Percentiles rank a stretch among this genome's conserved stretches.
phyloP scores from a whole-genome alignment of 164 flowering plant genomes.

The Sextonia rubra region DNA sequence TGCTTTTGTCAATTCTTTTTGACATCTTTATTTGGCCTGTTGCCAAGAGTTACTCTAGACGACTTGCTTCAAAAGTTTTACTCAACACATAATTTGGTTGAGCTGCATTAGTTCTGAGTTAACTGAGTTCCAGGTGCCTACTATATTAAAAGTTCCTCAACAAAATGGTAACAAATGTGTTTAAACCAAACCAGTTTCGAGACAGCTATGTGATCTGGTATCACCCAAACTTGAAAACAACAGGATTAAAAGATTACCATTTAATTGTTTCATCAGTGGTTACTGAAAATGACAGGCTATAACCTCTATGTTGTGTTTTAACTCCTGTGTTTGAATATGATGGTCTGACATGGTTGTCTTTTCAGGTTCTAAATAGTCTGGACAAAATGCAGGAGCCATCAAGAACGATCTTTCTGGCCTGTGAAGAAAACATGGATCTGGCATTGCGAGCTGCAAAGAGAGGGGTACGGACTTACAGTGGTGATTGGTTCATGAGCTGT shows the following conservation, averaged over 20 bases:
- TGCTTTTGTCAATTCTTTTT: no score
- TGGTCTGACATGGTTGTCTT: neutral
- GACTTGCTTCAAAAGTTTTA: no score
- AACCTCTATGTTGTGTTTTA: neutral
- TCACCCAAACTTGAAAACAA: neutral
- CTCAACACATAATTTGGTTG: no score
- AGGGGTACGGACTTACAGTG: constrained; percentile 62
- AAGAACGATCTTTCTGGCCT: constrained; percentile 57
- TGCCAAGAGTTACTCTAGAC: no score
- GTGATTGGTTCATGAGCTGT: constrained; percentile 84
- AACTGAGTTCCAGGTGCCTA: no score
- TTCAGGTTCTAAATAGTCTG: constrained; percentile 41
- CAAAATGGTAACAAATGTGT: no score
- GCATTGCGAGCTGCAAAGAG: constrained; percentile 58
- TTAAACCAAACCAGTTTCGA: no score
- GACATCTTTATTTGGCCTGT: no score
- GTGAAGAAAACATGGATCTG: constrained; percentile 78
- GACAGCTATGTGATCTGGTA: no score
- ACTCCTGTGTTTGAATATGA: neutral
- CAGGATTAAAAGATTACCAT: neutral
- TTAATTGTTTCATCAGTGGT: neutral
- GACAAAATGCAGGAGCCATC: constrained; percentile 36
- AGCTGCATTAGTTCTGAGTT: no score
- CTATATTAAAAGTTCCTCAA: no score
- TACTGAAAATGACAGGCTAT: neutral